Base-by-base conservation (phyloP, 2,329 filamentous ascomycete genomes). In the Cytospora schulzeri region DNA sequence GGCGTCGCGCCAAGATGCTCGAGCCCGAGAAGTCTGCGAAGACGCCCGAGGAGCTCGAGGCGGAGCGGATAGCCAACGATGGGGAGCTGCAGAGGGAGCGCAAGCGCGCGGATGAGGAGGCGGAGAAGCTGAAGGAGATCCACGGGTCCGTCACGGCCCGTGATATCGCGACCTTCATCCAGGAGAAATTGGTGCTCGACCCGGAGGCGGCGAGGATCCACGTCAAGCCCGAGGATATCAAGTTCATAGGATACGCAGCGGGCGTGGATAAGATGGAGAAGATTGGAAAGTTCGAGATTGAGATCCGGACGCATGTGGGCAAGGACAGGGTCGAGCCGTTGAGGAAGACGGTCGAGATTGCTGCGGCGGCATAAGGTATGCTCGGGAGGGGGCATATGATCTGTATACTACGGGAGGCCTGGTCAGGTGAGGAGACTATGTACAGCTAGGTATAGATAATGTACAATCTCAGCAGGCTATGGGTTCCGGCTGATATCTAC, bases 121-220 rank as follows among this genome's bases (percentile, higher is more conserved):
- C 60, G 12, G 56, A 57, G 55, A 60, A 66, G 51, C 29, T 54
- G 14, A 58, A 66, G 24, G 70, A 75, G 65, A 80, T 81, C 64
- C 80, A 77, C 68, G 79, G 79, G 50, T 80, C 79, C 57, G 79
- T 81, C 8, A 77, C 79, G 28, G 67, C 71, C 54, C 67, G 58
- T 59, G 77, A 81, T 69, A 71, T 81, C 48, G 70, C 76, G 2
- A 68, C 69, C 28, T 56, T 69, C 28, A 69, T 80, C 69, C 75
- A 75, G 60, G 73, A 74, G 60, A 65, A 65, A n/a, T 70, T 81
- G 56, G 68, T 71, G n/a, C 67, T 62, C 8, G 74, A 75, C 61
- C 66, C 68, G 28, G 73, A 75, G 59, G 76, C 75, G 19, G 72
- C 69, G 60, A 73, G 74, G 45, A 69, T 79, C 3, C 69, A 70